Evolutionary conservation across 345 rosid species (phyloP).

Genomic region (Anastatica hierochuntica): DNA sequence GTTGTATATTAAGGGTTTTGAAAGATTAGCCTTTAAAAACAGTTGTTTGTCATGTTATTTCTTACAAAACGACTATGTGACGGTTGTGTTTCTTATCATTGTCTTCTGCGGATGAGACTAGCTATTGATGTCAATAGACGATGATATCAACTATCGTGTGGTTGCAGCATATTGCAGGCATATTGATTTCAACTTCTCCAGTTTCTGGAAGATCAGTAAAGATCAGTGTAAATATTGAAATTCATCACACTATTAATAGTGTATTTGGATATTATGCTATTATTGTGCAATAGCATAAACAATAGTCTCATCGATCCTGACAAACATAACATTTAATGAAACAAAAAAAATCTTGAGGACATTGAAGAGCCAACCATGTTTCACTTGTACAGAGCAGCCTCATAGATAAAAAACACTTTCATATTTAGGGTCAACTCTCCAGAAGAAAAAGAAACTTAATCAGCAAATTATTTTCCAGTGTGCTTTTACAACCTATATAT

Average conservation of each 20-base stretch:
- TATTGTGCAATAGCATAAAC: neutral
- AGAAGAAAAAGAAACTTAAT: too few relatives aligned
- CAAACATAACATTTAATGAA: neutral
- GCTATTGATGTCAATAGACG: slow-evolving; percentile 54
- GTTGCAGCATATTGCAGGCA: slow-evolving; percentile 92
- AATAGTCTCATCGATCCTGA: neutral
- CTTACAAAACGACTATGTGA: slow-evolving; percentile 85
- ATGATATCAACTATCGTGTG: slow-evolving; percentile 87
- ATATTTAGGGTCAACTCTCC: too few relatives aligned
- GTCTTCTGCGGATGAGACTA: slow-evolving; percentile 35
- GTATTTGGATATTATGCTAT: too few relatives aligned
- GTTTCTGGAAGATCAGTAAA: slow-evolving; percentile 55
- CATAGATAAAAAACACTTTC: too few relatives aligned
- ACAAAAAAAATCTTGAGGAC: slow-evolving; percentile 61
- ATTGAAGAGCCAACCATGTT: too few relatives aligned
- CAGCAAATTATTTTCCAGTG: too few relatives aligned
- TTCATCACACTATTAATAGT: too few relatives aligned
- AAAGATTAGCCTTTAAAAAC: too few relatives aligned
- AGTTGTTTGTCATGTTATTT: too few relatives aligned
- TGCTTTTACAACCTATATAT: too few relatives aligned
- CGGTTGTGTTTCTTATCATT: slow-evolving; percentile 39
- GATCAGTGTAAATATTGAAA: neutral
- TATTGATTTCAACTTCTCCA: slow-evolving; percentile 74
- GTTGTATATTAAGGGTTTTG: too few relatives aligned
- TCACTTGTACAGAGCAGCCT: too few relatives aligned